Percentiles rank a stretch among this genome's conserved stretches.
These are phyloP conservation scores for Cyanophora paradoxa DNA, from an alignment of 78 protist genomes.

Conservation along the genomic window DNA sequence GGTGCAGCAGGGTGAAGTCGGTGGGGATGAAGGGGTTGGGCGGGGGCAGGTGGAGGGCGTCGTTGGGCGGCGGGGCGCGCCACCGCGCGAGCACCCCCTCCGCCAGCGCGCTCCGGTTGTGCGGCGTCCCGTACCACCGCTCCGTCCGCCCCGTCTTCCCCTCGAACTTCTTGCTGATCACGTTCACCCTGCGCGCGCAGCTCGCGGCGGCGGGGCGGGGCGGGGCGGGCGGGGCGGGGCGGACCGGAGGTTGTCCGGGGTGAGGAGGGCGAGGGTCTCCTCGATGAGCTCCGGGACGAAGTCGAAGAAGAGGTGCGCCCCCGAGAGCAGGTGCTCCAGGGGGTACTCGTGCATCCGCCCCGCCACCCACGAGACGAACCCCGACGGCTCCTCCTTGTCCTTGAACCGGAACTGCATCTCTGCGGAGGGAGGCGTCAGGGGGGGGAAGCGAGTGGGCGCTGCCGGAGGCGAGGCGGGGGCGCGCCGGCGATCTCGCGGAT, in stretches of 20 bases:
- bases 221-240: too few species aligned
- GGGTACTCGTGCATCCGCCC: constrained; percentile 23
- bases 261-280: neutral
- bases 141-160: constrained; percentile 16
- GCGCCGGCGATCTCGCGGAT: too few species aligned
- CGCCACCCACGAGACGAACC: constrained; percentile 5
- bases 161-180: constrained; percentile 8
- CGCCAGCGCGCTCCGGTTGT: neutral
- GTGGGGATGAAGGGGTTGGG: constrained; percentile 26
- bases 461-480: too few species aligned
- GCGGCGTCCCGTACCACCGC: constrained; percentile 32
- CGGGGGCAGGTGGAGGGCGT: constrained; percentile 13
- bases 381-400: constrained; percentile 20
- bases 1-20: constrained; percentile 8
- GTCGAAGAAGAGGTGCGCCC: constrained; percentile 1
- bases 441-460: too few species aligned
- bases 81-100: constrained; percentile 3
- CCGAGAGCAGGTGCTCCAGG: constrained; percentile 22
- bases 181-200: neutral
- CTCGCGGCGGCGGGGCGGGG: too few species aligned
- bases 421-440: too few species aligned
- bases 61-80: neutral
- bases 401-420: constrained; percentile 17
- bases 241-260: neutral
- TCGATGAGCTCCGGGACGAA: constrained; percentile 21